Evolutionary conservation across 805 yeast genomes (phyloP), one percentile per base, ranked within the genome.

Genomic region (Yarrowia phangngaensis): DNA sequence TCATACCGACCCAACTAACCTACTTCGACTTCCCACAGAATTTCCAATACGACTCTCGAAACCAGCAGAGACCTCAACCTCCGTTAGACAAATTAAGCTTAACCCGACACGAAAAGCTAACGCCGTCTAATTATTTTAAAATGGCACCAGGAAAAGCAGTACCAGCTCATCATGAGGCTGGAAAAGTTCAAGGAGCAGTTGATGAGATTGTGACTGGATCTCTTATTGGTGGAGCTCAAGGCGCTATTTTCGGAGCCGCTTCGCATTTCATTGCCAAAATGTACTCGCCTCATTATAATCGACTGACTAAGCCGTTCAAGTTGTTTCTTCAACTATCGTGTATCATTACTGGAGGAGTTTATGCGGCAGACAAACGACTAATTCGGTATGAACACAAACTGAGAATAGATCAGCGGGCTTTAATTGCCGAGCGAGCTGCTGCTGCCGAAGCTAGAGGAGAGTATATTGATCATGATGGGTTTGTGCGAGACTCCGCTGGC

Each of bases 151-250:
- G 52, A 32, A 28, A 32, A 48, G 27, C 51, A 53, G 27, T 57
- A 20, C 62, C 61, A 6, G 56, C 60, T 8, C 62, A 58, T 31
- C 60, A 58, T 27, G 58, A 56, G 29, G 58, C 59, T 6, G 46
- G 41, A 19, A 47, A 48, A 40, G 32, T 58, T 22, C 47, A 54
- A 9, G 60, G 59, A 13, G 62, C 62, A n/a, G 40, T 50, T 4
- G 53, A 58, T 20, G 54, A 45, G 16, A 45, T 45, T 17, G 19
- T 45, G 30, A 31, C 30, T 12, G 50, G 50, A 20, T 32, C 50
- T 17, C 32, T 33, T 5, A 45, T 45, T 13, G 50, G 50, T 17
- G 50, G 50, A 3, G 26, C 24, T n/a, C 38, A 45, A 15, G 50
- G 50, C 14, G 40, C 16, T 26, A 14, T 45, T 4, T 31, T 33